Conservation (phyloP, 1,139 yeast genomes). For the Debaryomycetaceae sp. region DNA sequence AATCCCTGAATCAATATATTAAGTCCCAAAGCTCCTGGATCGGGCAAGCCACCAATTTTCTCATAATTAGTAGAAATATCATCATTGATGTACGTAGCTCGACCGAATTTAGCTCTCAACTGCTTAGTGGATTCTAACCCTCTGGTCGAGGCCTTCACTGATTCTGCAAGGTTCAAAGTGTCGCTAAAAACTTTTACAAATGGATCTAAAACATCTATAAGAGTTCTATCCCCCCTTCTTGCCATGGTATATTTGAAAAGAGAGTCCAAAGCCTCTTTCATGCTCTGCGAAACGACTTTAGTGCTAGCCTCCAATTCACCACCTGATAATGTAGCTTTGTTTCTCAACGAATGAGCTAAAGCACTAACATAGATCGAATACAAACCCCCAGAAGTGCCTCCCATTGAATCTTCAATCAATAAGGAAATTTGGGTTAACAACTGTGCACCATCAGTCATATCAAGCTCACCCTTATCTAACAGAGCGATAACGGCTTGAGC, state of each 20-base stretch:
- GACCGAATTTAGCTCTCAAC: constrained; percentile 40
- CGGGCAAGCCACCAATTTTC: constrained; percentile 32
- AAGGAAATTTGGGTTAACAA: constrained; percentile 34
- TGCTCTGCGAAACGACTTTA: background rate
- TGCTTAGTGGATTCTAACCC: constrained; percentile 42
- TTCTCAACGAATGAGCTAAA: constrained; percentile 28
- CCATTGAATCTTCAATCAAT: constrained; percentile 48
- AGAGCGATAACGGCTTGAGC: constrained; percentile 34
- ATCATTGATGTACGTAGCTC: constrained; percentile 46
- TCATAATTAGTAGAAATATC: constrained; percentile 9
- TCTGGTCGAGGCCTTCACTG: constrained; percentile 37
- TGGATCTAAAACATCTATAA: constrained; percentile 53
- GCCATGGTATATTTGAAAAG: constrained; percentile 44
- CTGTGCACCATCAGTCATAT: constrained; percentile 11
- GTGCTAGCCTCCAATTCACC: background rate
- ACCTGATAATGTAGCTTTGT: background rate
- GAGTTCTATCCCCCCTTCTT: constrained; percentile 48
- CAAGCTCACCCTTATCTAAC: constrained; percentile 21
- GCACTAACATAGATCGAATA: constrained; percentile 46
- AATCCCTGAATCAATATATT: too few species aligned
- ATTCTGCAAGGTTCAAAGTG: constrained; percentile 46
- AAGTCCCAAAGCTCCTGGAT: constrained; percentile 37
- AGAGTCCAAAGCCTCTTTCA: constrained; percentile 22
- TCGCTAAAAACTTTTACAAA: constrained; percentile 38
- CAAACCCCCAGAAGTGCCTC: constrained; percentile 54